Evolutionary conservation across 495 filamentous ascomycete species (phyloP), one percentile per base, ranked within the genome.

Genomic region (Aspergillus homomorphus): DNA sequence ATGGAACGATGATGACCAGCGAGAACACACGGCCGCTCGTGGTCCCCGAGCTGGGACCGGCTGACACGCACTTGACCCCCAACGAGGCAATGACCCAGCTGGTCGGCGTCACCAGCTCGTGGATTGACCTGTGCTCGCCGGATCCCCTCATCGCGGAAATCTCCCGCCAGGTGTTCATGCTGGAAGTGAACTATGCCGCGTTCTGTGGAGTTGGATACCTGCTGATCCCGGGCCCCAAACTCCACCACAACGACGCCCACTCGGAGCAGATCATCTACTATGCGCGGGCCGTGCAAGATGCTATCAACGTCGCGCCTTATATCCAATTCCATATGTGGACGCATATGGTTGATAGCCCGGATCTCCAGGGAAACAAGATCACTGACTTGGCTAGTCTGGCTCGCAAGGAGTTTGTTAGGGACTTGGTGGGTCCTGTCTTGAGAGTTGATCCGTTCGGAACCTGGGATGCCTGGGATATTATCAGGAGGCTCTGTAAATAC

Each of bases 391-490:
- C 78, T n/a, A 76, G 77, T 1, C 78, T 87, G 63, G 84, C 82
- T 10, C 74, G 81, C 56, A 77, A 62, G 67, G 84, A 84, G 50
- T 84, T 78, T 57, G 55, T 77, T 5, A 62, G 60, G 55, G 77
- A 73, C 50, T 61, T 64, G 24, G 70, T 58, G 14, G 68, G 58
- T 5, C 12, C 52, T 12, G 59, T 66, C 3, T 62, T 61, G 0
- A 73, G 85, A 20, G 69, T 84, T 30, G 88, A 91, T 63, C 68
- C 86, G 4, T 92, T 87, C 62, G 86, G 84, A 28, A 80, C 87
- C 7, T 98, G 94, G 95, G 93, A 97, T 75, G 87, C 88, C 9
- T 98, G 94, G 94, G 87, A 98, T 70, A 76, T 84, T 33, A 90
- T 98, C 62, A 79, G 95, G 54, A 87, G 88, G 45, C 76, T 89